Evolutionary conservation across 345 rosid species (phyloP).

Genomic region (Ailanthus altissimus): DNA sequence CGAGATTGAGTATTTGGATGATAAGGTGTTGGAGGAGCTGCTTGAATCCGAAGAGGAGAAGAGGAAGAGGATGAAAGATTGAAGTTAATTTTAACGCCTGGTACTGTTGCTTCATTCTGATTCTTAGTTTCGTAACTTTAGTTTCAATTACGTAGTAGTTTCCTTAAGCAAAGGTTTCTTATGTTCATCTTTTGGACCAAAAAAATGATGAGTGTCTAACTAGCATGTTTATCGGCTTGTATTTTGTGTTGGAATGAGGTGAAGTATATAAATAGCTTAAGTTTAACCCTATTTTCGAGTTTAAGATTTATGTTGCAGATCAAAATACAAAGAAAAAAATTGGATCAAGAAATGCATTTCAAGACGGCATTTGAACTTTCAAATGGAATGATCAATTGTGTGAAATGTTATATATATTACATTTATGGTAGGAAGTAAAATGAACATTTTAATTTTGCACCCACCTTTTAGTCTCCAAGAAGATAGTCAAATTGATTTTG

Average conservation of each 20-base stretch:
- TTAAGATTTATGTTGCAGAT: background rate
- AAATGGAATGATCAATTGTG: background rate
- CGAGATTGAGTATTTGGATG: constrained; percentile 80
- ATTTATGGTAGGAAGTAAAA: background rate
- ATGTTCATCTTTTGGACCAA: too few relatives aligned
- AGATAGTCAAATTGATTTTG: too few relatives aligned
- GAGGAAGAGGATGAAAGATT: constrained; percentile 33
- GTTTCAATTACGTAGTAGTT: background rate
- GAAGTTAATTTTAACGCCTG: background rate
- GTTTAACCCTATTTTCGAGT: background rate
- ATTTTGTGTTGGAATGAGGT: background rate
- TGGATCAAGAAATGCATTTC: background rate
- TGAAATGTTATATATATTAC: too few relatives aligned
- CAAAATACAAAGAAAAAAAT: background rate
- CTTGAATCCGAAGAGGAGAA: constrained; percentile 71
- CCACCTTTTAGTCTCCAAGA: too few relatives aligned
- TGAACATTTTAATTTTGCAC: too few relatives aligned
- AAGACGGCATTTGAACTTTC: background rate
- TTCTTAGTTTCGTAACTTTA: background rate
- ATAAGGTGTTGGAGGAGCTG: constrained; percentile 78
- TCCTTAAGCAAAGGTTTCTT: background rate
- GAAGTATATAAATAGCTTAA: background rate
- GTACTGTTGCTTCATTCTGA: background rate
- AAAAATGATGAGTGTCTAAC: too few relatives aligned
- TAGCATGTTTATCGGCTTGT: background rate